A percentile compares a stretch with the other conserved stretches of the same genome.
Conservation (phyloP, 306 rosid genomes). For the Styphnolobium japonicum region DNA sequence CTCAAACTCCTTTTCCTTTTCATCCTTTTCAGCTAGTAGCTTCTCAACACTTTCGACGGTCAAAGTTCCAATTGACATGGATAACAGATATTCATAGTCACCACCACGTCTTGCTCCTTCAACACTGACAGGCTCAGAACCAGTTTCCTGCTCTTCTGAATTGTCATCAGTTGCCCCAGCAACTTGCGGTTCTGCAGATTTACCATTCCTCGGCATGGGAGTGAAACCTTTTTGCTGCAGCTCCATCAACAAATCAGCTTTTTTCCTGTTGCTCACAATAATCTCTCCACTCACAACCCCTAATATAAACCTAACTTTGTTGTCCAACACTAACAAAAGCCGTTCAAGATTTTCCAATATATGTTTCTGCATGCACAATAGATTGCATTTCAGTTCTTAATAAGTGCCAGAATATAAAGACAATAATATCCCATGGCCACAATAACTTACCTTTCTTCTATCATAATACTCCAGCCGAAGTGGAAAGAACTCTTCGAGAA, state of each 20-base stretch:
- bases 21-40: slow-evolving; percentile 57
- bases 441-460: slow-evolving; percentile 67
- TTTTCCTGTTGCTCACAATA: slow-evolving; percentile 71
- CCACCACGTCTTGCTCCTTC: slow-evolving; percentile 54
- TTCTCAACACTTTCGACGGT: slow-evolving; percentile 80
- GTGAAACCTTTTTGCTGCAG: slow-evolving; percentile 84
- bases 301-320: slow-evolving; percentile 83
- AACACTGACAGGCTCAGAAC: slow-evolving; percentile 21
- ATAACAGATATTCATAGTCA: slow-evolving; percentile 73
- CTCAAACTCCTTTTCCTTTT: slow-evolving; percentile 53
- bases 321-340: slow-evolving; percentile 66
- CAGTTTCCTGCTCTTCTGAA: slow-evolving; percentile 58
- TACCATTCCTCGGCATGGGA: slow-evolving; percentile 79
- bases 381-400: slow-evolving; percentile 3
- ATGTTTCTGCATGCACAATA: slow-evolving; percentile 52
- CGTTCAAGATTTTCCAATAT: slow-evolving; percentile 59
- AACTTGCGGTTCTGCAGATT: slow-evolving; percentile 75
- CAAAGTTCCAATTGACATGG: slow-evolving; percentile 77
- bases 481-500: slow-evolving; percentile 81
- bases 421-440: neutral
- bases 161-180: slow-evolving; percentile 80
- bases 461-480: slow-evolving; percentile 73
- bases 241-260: slow-evolving; percentile 73
- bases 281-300: slow-evolving; percentile 87
- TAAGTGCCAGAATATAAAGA: neutral